Evolutionary conservation across 306 rosid species (phyloP).

Genomic region (Elaeagnus macrophylla): DNA sequence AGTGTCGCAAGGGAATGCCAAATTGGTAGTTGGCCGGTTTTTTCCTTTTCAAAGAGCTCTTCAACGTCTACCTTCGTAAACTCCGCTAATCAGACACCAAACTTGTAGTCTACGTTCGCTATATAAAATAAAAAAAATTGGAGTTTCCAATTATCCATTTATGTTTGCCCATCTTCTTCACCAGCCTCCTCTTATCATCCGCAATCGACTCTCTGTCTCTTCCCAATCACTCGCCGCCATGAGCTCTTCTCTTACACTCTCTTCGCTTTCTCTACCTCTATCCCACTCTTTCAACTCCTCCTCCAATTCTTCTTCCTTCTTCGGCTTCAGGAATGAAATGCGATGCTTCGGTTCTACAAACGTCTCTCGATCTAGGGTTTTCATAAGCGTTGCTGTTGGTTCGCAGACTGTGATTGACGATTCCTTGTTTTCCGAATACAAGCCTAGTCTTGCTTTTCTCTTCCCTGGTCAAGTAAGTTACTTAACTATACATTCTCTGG

Average conservation of each 20-base stretch:
- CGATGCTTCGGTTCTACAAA: slow-evolving; percentile 18
- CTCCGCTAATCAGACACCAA: slow-evolving; percentile 42
- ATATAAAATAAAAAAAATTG: not conserved
- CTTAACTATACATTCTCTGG: not conserved
- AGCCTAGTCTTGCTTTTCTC: slow-evolving; percentile 61
- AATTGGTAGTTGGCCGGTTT: slow-evolving; percentile 41
- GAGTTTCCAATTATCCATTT: not conserved
- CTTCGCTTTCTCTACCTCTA: slow-evolving; percentile 30
- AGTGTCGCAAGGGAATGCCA: not conserved
- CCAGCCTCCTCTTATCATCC: slow-evolving; percentile 27
- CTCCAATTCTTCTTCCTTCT: slow-evolving; percentile 20
- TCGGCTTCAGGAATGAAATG: slow-evolving; percentile 27
- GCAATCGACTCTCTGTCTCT: slow-evolving; percentile 6
- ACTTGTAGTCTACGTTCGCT: slow-evolving; percentile 5
- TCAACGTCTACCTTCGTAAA: slow-evolving; percentile 30
- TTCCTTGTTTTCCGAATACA: slow-evolving; percentile 59
- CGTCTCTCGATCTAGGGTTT: slow-evolving; percentile 60
- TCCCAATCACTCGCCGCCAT: slow-evolving; percentile 11
- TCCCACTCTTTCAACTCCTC: slow-evolving; percentile 18
- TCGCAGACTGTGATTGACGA: slow-evolving; percentile 45
- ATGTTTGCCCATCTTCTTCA: slow-evolving; percentile 19
- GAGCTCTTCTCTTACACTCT: slow-evolving; percentile 16
- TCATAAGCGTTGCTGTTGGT: slow-evolving; percentile 56
- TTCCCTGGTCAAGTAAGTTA: slow-evolving; percentile 84
- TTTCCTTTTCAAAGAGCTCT: slow-evolving; percentile 22